Evolutionary conservation across 108 stramenopile genomes (phyloP).

Genomic region (Cyclotella kingstonii): DNA sequence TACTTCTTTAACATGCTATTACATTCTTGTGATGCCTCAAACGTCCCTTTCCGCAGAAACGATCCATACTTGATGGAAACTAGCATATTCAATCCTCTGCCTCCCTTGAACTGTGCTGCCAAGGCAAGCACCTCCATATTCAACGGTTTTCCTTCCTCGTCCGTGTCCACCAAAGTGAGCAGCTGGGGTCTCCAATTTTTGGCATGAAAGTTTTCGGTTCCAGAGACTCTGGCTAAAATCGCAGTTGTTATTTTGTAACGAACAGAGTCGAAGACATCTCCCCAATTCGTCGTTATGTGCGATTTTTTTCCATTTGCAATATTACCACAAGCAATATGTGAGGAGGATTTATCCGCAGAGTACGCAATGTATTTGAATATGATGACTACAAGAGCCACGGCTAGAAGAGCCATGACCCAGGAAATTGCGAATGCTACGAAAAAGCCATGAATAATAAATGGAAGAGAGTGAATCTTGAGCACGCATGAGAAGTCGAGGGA

Average conservation of each 20-base stretch:
- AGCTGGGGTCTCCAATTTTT: slow-evolving; percentile 83
- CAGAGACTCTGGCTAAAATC: slow-evolving; percentile 14
- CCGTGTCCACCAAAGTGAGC: slow-evolving; percentile 56
- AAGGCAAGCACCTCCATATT: slow-evolving; percentile 51
- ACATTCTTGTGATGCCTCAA: slow-evolving; percentile 12
- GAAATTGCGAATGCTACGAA: slow-evolving; percentile 12
- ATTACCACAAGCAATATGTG: slow-evolving; percentile 15
- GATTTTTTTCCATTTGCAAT: slow-evolving; percentile 41
- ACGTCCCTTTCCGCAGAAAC: slow-evolving; percentile 10
- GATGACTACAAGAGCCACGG: background rate
- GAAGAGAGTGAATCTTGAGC: background rate
- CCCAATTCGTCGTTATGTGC: slow-evolving; percentile 37
- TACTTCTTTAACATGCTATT: slow-evolving; percentile 41
- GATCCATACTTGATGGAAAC: slow-evolving; percentile 29
- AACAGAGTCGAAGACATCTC: slow-evolving; percentile 38
- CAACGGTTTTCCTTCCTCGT: slow-evolving; percentile 43
- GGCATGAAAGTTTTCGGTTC: slow-evolving; percentile 46
- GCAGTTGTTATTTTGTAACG: slow-evolving; percentile 40
- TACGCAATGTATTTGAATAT: slow-evolving; percentile 18
- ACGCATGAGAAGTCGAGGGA: background rate
- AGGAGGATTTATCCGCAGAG: background rate
- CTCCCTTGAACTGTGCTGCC: slow-evolving; percentile 71
- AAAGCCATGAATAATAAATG: too few species aligned
- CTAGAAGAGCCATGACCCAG: slow-evolving; percentile 12
- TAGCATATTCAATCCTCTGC: slow-evolving; percentile 62